Evolutionary conservation across 2,329 filamentous ascomycete species (phyloP).

Genomic region (Ascochyta koolunga): DNA sequence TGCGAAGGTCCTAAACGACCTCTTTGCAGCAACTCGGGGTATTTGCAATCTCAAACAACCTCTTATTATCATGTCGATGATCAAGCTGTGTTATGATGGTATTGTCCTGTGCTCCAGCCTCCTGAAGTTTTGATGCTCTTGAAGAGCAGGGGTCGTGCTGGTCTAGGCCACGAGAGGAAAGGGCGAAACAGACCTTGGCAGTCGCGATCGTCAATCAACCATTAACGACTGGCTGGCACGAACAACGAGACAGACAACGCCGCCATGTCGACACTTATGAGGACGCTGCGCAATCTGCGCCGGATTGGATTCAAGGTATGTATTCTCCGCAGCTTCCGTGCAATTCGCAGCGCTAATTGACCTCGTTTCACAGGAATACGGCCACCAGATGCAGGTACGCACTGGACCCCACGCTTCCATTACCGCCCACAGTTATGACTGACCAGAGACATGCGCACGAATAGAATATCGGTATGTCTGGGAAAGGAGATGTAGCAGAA

Average conservation of each 20-base stretch:
- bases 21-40: constrained; percentile 25
- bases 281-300: constrained; percentile 86
- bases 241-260: constrained; percentile 31
- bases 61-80: constrained; percentile 44
- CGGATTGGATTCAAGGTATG: constrained; percentile 85
- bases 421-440: constrained; percentile 28
- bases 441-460: constrained; percentile 28
- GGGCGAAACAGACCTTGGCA: constrained; percentile 27
- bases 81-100: background rate
- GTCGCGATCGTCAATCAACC: constrained; percentile 23
- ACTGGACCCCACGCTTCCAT: constrained; percentile 31
- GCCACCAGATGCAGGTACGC: constrained; percentile 89
- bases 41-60: constrained; percentile 33
- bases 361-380: constrained; percentile 71
- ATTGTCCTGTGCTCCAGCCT: constrained; percentile 12
- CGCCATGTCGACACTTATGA: constrained; percentile 87
- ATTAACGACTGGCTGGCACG: constrained; percentile 25
- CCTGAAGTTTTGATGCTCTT: constrained; percentile 37
- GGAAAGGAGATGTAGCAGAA: background rate
- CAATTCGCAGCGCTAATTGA: constrained; percentile 39
- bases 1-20: constrained; percentile 21
- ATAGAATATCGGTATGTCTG: constrained; percentile 48
- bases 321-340: constrained; percentile 15
- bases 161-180: constrained; percentile 16
- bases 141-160: constrained; percentile 13